Evolutionary conservation across 2,329 filamentous ascomycete genomes (phyloP).

Genomic region (Colletotrichum sp.): DNA sequence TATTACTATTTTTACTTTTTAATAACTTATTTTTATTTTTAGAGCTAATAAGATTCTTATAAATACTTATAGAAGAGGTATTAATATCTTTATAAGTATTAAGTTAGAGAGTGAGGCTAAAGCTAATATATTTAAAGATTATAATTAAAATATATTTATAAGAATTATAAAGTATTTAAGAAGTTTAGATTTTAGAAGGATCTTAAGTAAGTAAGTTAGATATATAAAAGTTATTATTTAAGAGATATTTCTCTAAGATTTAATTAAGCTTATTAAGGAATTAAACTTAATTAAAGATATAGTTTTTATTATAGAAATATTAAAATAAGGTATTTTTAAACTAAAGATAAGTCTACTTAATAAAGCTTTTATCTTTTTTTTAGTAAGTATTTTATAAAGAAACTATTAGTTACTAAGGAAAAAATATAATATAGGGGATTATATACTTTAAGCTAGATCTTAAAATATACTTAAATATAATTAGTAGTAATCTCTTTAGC

Average conservation of each 20-base stretch:
- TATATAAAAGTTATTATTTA: not conserved
- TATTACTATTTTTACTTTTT: not conserved
- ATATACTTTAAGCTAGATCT: no score
- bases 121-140: not conserved
- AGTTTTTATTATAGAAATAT: not conserved
- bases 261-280: not conserved
- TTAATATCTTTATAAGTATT: not conserved
- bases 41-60: not conserved
- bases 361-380: no score
- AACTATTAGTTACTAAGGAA: no score
- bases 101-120: not conserved
- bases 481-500: no score
- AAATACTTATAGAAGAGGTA: not conserved
- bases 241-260: not conserved
- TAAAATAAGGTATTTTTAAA: not conserved
- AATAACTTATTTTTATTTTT: not conserved
- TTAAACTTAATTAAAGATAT: not conserved
- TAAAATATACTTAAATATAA: no score
- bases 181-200: no score
- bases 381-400: no score
- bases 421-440: no score
- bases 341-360: no score
- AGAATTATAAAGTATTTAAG: not conserved
- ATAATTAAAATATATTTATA: not conserved
- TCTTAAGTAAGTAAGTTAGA: no score